phyloP scores from a whole-genome alignment of 2,329 filamentous ascomycete species.

The Nigrospora sphaerica region DNA sequence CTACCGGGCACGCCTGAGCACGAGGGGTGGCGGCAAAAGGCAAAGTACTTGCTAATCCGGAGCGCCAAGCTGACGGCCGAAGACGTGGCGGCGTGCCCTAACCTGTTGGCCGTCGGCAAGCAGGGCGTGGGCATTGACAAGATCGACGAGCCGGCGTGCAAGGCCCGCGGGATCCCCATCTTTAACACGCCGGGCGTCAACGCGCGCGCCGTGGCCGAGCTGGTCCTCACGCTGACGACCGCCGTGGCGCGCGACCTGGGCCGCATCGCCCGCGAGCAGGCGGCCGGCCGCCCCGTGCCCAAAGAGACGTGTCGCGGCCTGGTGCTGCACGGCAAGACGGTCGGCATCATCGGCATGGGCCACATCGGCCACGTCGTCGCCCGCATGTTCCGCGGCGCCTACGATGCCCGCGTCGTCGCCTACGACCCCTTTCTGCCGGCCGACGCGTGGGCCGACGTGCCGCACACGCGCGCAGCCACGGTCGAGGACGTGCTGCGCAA shows the following conservation, averaged over 20 bases:
- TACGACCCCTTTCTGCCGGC: conserved; percentile 27
- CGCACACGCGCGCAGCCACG: conserved; percentile 19
- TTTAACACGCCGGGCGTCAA: conserved; percentile 34
- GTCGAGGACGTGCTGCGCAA: conserved; percentile 22
- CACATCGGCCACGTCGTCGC: conserved; percentile 60
- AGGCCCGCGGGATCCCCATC: conserved; percentile 30
- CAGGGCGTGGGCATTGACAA: conserved; percentile 58
- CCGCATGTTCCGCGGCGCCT: conserved; percentile 51
- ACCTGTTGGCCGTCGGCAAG: conserved; percentile 22
- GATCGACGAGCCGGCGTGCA: conserved; percentile 48
- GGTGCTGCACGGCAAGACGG: conserved; percentile 57
- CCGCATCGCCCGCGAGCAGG: conserved; percentile 19
- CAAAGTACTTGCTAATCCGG: conserved; percentile 30
- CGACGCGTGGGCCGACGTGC: conserved; percentile 23
- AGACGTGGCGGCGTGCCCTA: conserved; percentile 26
- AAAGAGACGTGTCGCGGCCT: conserved; percentile 44
- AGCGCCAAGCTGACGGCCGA: conserved; percentile 27
- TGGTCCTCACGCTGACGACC: conserved; percentile 31
- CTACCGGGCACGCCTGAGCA: conserved; percentile 24
- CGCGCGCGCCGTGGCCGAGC: conserved; percentile 33
- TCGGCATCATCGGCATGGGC: conserved; percentile 64
- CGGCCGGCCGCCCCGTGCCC: conserved; percentile 17
- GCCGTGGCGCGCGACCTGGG: conserved; percentile 36
- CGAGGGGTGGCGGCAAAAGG: conserved; percentile 30
- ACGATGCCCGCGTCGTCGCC: conserved; percentile 47